These are phyloP conservation scores for Rhizomucor miehei DNA, from an alignment of 371 early-diverging fungal species.

Conservation along the genomic window DNA sequence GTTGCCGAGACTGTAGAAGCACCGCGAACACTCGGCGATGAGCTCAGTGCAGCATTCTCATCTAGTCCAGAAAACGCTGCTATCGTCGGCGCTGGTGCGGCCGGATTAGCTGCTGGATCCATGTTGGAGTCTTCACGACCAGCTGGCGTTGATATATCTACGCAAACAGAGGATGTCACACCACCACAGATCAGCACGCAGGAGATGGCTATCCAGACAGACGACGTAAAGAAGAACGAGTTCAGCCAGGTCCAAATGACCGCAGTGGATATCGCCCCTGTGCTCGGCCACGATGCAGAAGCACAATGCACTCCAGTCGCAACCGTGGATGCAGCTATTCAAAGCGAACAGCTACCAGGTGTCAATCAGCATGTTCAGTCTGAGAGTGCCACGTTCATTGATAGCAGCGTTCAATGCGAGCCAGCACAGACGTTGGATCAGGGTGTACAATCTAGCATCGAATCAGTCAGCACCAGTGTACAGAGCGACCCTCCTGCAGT, in stretches of 20 bases:
- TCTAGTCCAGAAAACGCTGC: constrained; percentile 8
- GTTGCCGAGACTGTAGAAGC: constrained; percentile 14
- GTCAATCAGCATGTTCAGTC: constrained; percentile 5
- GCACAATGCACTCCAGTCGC: constrained; percentile 4
- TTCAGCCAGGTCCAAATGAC: background rate
- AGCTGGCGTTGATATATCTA: background rate
- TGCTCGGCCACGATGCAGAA: constrained; percentile 1
- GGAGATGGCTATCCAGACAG: constrained; percentile 15
- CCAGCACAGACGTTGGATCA: constrained; percentile 1
- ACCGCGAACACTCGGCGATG: constrained; percentile 29
- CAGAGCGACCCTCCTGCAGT: constrained; percentile 1
- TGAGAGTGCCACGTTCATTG: background rate
- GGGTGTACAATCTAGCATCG: background rate
- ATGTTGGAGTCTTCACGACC: background rate
- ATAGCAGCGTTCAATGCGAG: constrained; percentile 4
- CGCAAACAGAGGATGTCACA: background rate
- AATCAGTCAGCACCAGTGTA: constrained; percentile 6
- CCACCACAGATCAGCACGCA: background rate
- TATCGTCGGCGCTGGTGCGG: constrained; percentile 8
- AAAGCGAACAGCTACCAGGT: constrained; percentile 6
- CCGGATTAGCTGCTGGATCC: constrained; percentile 8
- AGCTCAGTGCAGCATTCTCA: constrained; percentile 17
- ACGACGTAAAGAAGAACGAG: background rate
- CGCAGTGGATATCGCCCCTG: constrained; percentile 5
- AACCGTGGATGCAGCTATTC: constrained; percentile 5